Conservation (phyloP, 1,139 yeast species). For the Suhomyces taliae region DNA sequence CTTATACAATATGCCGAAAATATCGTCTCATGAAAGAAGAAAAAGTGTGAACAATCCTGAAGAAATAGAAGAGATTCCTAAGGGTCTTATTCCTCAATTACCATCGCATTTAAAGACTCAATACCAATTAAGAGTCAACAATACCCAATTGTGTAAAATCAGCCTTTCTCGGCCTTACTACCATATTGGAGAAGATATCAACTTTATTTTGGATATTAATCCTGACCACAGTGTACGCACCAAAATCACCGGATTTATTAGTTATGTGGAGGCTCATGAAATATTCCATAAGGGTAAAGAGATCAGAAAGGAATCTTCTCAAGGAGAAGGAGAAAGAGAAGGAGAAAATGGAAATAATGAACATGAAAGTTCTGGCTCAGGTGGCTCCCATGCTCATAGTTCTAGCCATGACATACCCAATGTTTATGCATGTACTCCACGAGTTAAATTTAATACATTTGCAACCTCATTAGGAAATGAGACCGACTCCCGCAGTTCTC, state of each 20-base stretch:
- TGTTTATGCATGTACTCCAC: slow-evolving; percentile 40
- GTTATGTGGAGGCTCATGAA: slow-evolving; percentile 44
- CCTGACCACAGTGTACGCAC: slow-evolving; percentile 19
- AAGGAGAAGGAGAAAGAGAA: too few relatives aligned
- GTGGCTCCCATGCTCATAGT: background rate
- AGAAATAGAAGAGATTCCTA: slow-evolving; percentile 15
- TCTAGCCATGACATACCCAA: slow-evolving; percentile 21
- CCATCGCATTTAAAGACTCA: slow-evolving; percentile 37
- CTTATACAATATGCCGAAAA: slow-evolving; percentile 34
- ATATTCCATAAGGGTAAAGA: slow-evolving; percentile 22
- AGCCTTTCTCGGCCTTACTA: slow-evolving; percentile 44
- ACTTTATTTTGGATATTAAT: slow-evolving; percentile 28
- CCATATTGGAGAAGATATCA: slow-evolving; percentile 51
- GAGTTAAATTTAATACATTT: slow-evolving; percentile 35
- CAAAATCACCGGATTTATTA: slow-evolving; percentile 35
- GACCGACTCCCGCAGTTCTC: slow-evolving; percentile 6
- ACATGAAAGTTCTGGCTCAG: too few relatives aligned
- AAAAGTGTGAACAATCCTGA: slow-evolving; percentile 24
- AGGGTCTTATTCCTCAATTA: slow-evolving; percentile 26
- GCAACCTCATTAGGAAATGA: slow-evolving; percentile 27
- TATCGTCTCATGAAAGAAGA: slow-evolving; percentile 32
- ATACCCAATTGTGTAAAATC: slow-evolving; percentile 34
- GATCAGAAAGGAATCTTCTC: background rate
- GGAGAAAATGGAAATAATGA: too few relatives aligned
- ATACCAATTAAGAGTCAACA: slow-evolving; percentile 40